These are phyloP conservation scores for Ustilago esculenta DNA, from an alignment of 1,284 basidiomycete species.

Conservation along the genomic window DNA sequence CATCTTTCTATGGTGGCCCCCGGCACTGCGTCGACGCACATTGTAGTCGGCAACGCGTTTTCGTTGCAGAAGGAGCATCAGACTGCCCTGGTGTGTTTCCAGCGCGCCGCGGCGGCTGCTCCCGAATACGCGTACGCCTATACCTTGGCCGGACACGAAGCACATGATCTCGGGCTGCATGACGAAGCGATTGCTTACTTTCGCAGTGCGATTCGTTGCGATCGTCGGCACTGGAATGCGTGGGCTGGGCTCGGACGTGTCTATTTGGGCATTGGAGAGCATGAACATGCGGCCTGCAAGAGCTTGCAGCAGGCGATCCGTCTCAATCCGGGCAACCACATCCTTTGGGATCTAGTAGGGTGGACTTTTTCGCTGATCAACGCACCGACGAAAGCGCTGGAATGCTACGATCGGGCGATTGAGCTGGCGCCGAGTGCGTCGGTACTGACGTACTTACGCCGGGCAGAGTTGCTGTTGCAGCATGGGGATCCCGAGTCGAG, in stretches of 20 bases:
- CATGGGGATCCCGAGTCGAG: conserved; percentile 34
- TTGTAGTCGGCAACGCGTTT: conserved; percentile 64
- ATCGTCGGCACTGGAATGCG: conserved; percentile 64
- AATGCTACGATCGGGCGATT: conserved; percentile 41
- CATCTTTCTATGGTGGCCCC: conserved; percentile 53
- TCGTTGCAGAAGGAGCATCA: conserved; percentile 62
- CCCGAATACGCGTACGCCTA: conserved; percentile 64
- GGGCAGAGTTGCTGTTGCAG: conserved; percentile 35
- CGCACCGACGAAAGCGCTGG: conserved; percentile 28
- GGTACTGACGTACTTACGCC: conserved; percentile 37
- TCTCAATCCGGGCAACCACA: conserved; percentile 55
- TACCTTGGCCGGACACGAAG: conserved; percentile 65
- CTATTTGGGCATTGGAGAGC: conserved; percentile 51
- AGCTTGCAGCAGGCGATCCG: conserved; percentile 53
- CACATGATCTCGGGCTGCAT: conserved; percentile 57
- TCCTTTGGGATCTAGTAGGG: conserved; percentile 62
- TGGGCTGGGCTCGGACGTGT: conserved; percentile 62
- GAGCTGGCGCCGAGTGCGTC: conserved; percentile 17
- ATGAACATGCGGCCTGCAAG: conserved; percentile 53
- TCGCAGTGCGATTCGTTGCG: conserved; percentile 57
- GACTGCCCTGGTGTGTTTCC: conserved; percentile 60
- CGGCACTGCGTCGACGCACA: conserved; percentile 49
- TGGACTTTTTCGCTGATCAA: conserved; percentile 44
- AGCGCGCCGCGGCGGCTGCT: conserved; percentile 54
- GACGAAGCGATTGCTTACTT: conserved; percentile 61